Evolutionary conservation across 1,139 yeast genomes (phyloP), one percentile per base, ranked within the genome.

Genomic region (Hyphopichia wangnamkhiaoensis): DNA sequence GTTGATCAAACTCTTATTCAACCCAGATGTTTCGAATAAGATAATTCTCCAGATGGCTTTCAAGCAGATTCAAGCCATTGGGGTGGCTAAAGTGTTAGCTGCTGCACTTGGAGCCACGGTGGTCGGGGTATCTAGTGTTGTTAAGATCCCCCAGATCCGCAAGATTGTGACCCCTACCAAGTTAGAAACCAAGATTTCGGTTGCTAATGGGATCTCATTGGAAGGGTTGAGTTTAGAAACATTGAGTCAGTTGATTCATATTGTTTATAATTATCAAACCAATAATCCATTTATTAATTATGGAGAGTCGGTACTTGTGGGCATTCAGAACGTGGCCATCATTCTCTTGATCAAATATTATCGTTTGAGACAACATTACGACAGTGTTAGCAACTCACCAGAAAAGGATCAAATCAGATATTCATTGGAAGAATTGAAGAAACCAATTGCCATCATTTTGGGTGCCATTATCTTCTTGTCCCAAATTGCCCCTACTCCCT

Each of bases 91-190:
- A 40, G 58, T 71, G 2, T 49, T 68, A 17, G 60, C 74, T 2
- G 54, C 62, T 20, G 46, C 66, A 15, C 57, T 71, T 32, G 67
- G 76, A 8, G 59, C 65, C 1, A 49, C 58, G 10, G 61, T 68
- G 31, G 76, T 71, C 16, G 75, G 67, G 2, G 68, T 54, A 2
- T 68, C 75, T n/a, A 62, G 72, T 29, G 52, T 71, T 13, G 65
- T 71, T 40, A 64, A 69, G 49, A 50, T 71, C 26, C 78, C 78
- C 5, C 78, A 72, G 46, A 71, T 72, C 41, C 50, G 49, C 35
- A 71, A 71, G 52, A 63, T 72, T 36, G 39, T 62, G 30, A 51
- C 51, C 18, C 73, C 71, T 3, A 46, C 50, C 23, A 37, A 54
- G n/a, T 52, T 65, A 30, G 46, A 53, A 13, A 58, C 53, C 20